Evolutionary conservation across 208 protist genomes (phyloP).

Genomic region (Trichomonas vaginalis): DNA sequence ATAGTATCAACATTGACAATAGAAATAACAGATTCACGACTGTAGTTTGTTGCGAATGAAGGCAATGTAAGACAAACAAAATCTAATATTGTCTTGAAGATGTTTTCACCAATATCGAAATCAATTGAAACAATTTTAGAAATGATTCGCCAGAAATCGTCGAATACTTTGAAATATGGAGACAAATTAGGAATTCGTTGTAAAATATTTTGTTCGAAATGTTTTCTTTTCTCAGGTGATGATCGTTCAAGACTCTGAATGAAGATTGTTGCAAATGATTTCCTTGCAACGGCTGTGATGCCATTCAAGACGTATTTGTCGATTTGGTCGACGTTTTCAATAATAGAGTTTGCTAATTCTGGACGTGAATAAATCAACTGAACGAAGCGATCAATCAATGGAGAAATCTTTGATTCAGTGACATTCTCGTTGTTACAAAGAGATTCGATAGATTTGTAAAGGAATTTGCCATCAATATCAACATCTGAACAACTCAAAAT

Average conservation of each 20-base stretch:
- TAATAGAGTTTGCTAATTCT: not conserved
- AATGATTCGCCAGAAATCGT: not conserved
- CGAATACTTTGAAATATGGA: not conserved
- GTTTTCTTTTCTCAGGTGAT: not conserved
- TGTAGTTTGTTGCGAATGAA: not conserved
- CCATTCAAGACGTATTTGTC: not conserved
- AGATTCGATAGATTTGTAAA: not conserved
- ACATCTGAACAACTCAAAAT: not conserved
- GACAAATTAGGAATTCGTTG: not conserved
- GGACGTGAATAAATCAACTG: not conserved
- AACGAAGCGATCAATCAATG: not conserved
- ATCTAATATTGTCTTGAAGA: not conserved
- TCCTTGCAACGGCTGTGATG: not conserved
- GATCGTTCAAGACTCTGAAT: not conserved
- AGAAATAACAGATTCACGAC: not conserved
- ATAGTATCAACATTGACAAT: not conserved
- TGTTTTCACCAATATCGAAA: not conserved
- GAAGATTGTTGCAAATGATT: not conserved
- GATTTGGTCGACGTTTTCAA: not conserved
- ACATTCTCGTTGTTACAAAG: not conserved
- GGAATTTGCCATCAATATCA: not conserved
- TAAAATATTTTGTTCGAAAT: not conserved
- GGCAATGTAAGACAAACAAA: not conserved
- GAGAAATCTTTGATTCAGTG: not conserved
- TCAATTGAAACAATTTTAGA: not conserved